phyloP scores from a whole-genome alignment of 2,329 filamentous ascomycete species.

The Nannizziopsis arthrosporioides region DNA sequence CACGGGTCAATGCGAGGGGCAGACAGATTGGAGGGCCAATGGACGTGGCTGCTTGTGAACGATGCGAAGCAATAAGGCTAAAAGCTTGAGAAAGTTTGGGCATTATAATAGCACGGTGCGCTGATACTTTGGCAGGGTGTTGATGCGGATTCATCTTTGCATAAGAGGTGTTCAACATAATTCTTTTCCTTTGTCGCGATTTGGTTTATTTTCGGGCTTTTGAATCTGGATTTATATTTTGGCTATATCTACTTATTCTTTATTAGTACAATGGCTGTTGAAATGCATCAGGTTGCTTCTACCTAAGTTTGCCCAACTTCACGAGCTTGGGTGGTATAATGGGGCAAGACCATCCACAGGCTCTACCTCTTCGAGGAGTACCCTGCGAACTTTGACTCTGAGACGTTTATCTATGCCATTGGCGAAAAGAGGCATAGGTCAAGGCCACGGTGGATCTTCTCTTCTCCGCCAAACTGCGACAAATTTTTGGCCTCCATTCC shows the following conservation, averaged over 20 bases:
- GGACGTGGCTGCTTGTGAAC: conserved; percentile 51
- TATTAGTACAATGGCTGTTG: neutral
- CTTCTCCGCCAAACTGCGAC: conserved; percentile 75
- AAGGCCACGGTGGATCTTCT: conserved; percentile 62
- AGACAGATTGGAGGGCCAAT: conserved; percentile 37
- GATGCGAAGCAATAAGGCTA: conserved; percentile 50
- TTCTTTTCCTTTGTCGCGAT: neutral
- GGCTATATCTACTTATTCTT: neutral
- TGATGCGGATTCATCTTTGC: neutral
- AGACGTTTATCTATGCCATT: too few species aligned
- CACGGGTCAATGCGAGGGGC: conserved; percentile 35
- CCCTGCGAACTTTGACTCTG: too few species aligned
- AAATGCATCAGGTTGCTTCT: neutral
- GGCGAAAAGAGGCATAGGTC: neutral
- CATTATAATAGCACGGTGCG: neutral
- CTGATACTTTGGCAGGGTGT: too few species aligned
- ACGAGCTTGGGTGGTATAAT: neutral
- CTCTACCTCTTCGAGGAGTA: too few species aligned
- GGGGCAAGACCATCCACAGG: too few species aligned
- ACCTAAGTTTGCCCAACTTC: neutral
- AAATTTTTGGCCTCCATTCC: conserved; percentile 83
- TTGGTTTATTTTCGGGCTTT: neutral
- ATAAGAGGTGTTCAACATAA: neutral
- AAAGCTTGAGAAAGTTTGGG: conserved; percentile 38
- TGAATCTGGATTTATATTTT: neutral